Percentiles rank a stretch among this genome's conserved stretches.
These are phyloP conservation scores for Mallotus nudiflorus DNA, from an alignment of 345 rosid genomes.

Conservation along the genomic window DNA sequence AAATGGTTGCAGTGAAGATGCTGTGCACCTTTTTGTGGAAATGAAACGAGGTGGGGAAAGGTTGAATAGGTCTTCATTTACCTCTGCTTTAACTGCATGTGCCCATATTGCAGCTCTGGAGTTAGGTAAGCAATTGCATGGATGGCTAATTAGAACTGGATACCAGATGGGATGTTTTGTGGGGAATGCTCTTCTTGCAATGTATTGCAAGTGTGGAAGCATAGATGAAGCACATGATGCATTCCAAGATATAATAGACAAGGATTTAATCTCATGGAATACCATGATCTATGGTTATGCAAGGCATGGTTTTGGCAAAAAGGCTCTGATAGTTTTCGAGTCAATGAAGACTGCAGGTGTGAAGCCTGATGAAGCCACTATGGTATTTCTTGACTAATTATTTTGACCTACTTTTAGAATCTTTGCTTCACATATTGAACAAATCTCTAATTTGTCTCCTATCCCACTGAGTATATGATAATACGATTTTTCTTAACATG, in stretches of 20 bases:
- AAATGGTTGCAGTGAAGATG: slow-evolving; percentile 50
- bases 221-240: slow-evolving; percentile 58
- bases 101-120: slow-evolving; percentile 63
- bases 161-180: slow-evolving; percentile 58
- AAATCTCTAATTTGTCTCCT: neutral
- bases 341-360: slow-evolving; percentile 54
- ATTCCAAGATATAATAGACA: slow-evolving; percentile 56
- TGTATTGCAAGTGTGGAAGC: slow-evolving; percentile 76
- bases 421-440: neutral
- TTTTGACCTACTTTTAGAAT: neutral
- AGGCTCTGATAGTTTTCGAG: slow-evolving; percentile 55
- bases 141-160: slow-evolving; percentile 62
- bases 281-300: slow-evolving; percentile 70
- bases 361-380: slow-evolving; percentile 60
- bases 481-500: neutral
- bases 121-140: slow-evolving; percentile 67
- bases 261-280: slow-evolving; percentile 70
- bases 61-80: slow-evolving; percentile 58
- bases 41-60: slow-evolving; percentile 69
- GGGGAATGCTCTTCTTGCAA: slow-evolving; percentile 67
- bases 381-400: slow-evolving; percentile 35
- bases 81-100: slow-evolving; percentile 62
- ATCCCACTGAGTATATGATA: neutral
- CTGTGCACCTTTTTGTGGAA: slow-evolving; percentile 45
- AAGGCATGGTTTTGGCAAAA: slow-evolving; percentile 61